Evolutionary conservation across 2,329 filamentous ascomycete species (phyloP), one percentile per base, ranked within the genome.

Genomic region (Claviceps pazoutovae): DNA sequence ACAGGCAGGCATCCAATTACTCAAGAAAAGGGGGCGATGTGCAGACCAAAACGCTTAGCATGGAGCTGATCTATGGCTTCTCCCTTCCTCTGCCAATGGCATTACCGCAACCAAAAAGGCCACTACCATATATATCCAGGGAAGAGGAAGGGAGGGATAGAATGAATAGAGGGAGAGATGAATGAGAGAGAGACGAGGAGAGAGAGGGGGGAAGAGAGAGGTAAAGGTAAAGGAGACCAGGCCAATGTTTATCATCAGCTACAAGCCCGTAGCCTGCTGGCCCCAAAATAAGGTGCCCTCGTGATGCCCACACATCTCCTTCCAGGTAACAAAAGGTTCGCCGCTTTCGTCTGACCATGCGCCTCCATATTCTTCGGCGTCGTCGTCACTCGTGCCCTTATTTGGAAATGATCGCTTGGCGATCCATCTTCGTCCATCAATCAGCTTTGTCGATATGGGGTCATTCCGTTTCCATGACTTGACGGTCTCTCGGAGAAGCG

Each of bases 351-450:
- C 56, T 1, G 60, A 56, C 59, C 59, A 62, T 0, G 54, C 56
- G 3, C 61, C 64, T 5, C 60, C 64, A 11, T 59, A 53, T 19
- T 57, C 30, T 34, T 34, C 30, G 4, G 9, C 9, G 30, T 34
- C 30, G 30, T 56, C 55, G 2, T 51, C 41, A 0, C 55, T 34
- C 4, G 43, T 41, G 2, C 54, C n/a, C 6, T 5, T 36, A 4
- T 42, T 45, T 1, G 60, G 58, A 34, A 58, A 60, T 5, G 16
- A 30, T 7, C 23, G 49, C 41, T 57, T 58, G 11, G 59, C 49
- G 21, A 56, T 50, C 66, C 66, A 68, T 38, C 46, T 58, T 17
- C 66, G 60, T 9, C 60, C 62, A 30, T 68, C 61, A 14, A 68
- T 63, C 49, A 59, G 57, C 21, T 57, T 55, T 11, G 59, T 44